Evolutionary conservation across 2,329 filamentous ascomycete genomes (phyloP), one percentile per base, ranked within the genome.

Genomic region (Colletotrichum cordylinicola): DNA sequence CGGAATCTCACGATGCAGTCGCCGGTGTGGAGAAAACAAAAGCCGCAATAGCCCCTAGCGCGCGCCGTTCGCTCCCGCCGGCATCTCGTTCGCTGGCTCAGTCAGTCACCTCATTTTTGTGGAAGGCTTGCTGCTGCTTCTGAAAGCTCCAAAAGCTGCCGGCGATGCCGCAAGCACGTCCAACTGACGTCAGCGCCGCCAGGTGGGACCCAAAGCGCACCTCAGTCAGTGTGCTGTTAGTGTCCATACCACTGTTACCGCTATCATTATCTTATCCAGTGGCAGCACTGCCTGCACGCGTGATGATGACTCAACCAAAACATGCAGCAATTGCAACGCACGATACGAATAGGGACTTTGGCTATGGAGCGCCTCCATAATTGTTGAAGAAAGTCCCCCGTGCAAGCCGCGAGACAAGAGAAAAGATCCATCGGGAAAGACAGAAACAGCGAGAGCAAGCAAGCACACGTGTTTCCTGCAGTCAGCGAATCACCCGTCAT

Each of bases 181-280:
- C 16, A 68, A 70, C 72, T 74, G 72, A 74, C 68, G 72, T 74
- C 72, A 74, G 68, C 68, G 61, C 27, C 67, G 5, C 55, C 48
- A 52, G 24, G 69, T 66, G 71, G 67, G 24, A 64, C 67, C 71
- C 61, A 37, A 39, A 67, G 62, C 62, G 62, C 27, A 33, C 21
- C 31, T 52, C 43, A 2, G n/a, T 52, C 43, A 21, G 43, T 52
- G 43, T 52, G 12, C n/a, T 21, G 43, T 52, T 52, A 52, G 43
- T 52, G 43, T 21, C 43, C 43, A 52, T 52, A 13, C 43, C 43
- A 52, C 43, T 52, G n/a, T n/a, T n/a, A n/a, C n/a, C n/a, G n/a
- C n/a, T n/a, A 27, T 27, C 24, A 27, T 27, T 27, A 27, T 27
- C 24, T 52, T 13, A 52, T 52, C 43, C 33, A 35, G 33, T 6